These are phyloP conservation scores for barley (Hordeum vulgare) DNA, from an alignment of 176 grass and related monocot species.

Conservation along the genomic window MorexV3_pseudomolecules_assembly NC_058522.1:504090813-504091312, in stretches of 20 bases:
- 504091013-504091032: background rate
- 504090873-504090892: background rate
- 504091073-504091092: background rate
- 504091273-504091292: background rate
- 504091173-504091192: background rate
- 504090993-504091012: background rate
- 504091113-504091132: background rate
- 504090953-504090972: background rate
- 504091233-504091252: background rate
- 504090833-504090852: background rate
- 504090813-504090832: background rate
- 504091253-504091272: too few species aligned
- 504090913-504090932: background rate
- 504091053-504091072: background rate
- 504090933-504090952: background rate
- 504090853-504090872: too few species aligned
- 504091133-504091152: conserved; percentile 5
- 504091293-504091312: too few species aligned
- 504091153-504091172: background rate
- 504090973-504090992: background rate
- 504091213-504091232: background rate
- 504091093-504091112: background rate
- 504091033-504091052: background rate
- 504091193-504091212: background rate
- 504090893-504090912: background rate